Evolutionary conservation across 768 basidiomycete species (phyloP).

Genomic region (Tubosaeta sp.): DNA sequence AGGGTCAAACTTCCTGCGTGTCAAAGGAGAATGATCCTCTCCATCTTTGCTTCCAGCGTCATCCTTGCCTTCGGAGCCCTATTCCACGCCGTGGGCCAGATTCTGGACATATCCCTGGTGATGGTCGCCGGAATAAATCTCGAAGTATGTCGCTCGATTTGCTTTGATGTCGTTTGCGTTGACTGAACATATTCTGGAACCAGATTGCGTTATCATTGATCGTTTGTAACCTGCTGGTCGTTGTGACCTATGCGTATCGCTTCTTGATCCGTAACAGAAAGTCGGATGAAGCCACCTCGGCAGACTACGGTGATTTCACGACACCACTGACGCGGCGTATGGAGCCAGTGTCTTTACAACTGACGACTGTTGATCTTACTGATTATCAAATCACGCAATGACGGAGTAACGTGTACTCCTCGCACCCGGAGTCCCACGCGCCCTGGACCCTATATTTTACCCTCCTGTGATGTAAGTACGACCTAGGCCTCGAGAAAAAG

Average conservation of each 20-base stretch:
- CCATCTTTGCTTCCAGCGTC: conserved; percentile 15
- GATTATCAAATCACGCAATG: background rate
- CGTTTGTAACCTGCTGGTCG: conserved; percentile 22
- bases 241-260: conserved; percentile 17
- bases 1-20: conserved; percentile 13
- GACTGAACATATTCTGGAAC: background rate
- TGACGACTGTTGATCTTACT: conserved; percentile 10
- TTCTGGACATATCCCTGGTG: background rate
- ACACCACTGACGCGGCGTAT: background rate
- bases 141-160: conserved; percentile 11
- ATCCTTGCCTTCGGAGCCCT: conserved; percentile 8
- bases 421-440: background rate
- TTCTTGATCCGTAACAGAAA: background rate
- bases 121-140: conserved; percentile 4
- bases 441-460: background rate
- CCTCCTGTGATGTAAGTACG: background rate
- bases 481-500: background rate
- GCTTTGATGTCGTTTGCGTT: background rate
- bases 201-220: conserved; percentile 14
- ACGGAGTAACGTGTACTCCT: background rate
- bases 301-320: conserved; percentile 12
- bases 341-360: background rate
- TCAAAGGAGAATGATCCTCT: conserved; percentile 23
- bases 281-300: background rate
- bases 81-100: background rate